phyloP scores from a whole-genome alignment of 768 basidiomycete genomes.

The Leucocoprinus sp. region DNA sequence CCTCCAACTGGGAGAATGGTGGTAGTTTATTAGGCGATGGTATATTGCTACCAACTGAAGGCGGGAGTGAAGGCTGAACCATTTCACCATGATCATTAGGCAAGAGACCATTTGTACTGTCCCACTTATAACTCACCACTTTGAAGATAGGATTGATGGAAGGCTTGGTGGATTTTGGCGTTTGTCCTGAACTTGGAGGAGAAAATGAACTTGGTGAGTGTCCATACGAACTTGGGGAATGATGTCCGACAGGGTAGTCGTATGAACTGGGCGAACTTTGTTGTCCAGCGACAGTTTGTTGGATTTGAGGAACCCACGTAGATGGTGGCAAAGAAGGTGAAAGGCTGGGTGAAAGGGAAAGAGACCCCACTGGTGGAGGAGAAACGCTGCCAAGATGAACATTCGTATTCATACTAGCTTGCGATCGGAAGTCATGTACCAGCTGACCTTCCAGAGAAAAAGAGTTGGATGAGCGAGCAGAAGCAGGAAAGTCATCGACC shows the following conservation, averaged over 20 bases:
- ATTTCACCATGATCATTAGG: conserved; percentile 27
- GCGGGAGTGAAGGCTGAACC: conserved; percentile 47
- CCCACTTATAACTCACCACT: conserved; percentile 63
- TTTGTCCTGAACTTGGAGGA: conserved; percentile 52
- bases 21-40: conserved; percentile 41
- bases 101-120: conserved; percentile 26
- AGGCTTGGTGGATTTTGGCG: conserved; percentile 59
- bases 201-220: conserved; percentile 46
- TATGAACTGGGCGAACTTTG: conserved; percentile 28
- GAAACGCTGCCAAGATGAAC: conserved; percentile 58
- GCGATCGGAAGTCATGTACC: conserved; percentile 64
- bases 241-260: conserved; percentile 26
- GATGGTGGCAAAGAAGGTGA: conserved; percentile 40
- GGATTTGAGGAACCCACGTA: conserved; percentile 42
- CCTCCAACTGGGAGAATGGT: conserved; percentile 76
- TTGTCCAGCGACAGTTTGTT: conserved; percentile 28
- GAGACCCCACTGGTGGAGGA: conserved; percentile 67
- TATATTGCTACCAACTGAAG: conserved; percentile 31
- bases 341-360: conserved; percentile 63
- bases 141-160: conserved; percentile 84
- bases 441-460: conserved; percentile 71
- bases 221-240: conserved; percentile 34
- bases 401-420: conserved; percentile 64
- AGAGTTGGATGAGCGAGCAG: conserved; percentile 73
- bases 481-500: conserved; percentile 65